Conservation (phyloP, 345 rosid genomes). For the Bretschneidera sinensis region DNA sequence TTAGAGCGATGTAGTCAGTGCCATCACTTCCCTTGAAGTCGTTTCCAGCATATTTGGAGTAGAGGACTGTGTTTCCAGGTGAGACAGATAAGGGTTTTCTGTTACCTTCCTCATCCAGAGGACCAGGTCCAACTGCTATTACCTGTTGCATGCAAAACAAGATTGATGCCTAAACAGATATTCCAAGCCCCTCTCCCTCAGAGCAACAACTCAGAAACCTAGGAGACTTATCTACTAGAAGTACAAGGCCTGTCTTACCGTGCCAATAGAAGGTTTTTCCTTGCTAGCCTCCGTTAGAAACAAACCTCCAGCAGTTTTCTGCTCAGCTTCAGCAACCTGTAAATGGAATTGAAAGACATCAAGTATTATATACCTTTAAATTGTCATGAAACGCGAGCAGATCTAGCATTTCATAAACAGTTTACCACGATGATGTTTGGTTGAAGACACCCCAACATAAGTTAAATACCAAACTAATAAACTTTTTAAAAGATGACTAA, state of each 20-base stretch:
- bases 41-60: constrained; percentile 89
- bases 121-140: constrained; percentile 79
- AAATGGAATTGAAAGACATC: constrained; percentile 4
- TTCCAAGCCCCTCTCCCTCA: too few species aligned
- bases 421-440: too few species aligned
- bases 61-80: constrained; percentile 73
- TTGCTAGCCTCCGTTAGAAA: constrained; percentile 75
- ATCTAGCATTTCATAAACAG: too few species aligned
- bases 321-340: constrained; percentile 89
- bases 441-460: too few species aligned
- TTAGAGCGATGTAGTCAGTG: constrained; percentile 68
- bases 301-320: constrained; percentile 94
- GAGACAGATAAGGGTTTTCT: constrained; percentile 41
- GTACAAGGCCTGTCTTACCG: constrained; percentile 30
- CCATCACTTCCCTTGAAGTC: constrained; percentile 86
- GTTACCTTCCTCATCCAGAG: constrained; percentile 77
- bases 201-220: too few species aligned
- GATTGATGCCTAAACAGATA: background rate
- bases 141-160: constrained; percentile 42
- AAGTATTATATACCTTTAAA: background rate
- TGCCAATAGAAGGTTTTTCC: constrained; percentile 92
- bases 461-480: background rate
- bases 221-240: too few species aligned
- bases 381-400: background rate
- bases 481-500: constrained; percentile 3